Base-by-base conservation (phyloP, 768 basidiomycete species). In the Tulasnella sp. region DNA sequence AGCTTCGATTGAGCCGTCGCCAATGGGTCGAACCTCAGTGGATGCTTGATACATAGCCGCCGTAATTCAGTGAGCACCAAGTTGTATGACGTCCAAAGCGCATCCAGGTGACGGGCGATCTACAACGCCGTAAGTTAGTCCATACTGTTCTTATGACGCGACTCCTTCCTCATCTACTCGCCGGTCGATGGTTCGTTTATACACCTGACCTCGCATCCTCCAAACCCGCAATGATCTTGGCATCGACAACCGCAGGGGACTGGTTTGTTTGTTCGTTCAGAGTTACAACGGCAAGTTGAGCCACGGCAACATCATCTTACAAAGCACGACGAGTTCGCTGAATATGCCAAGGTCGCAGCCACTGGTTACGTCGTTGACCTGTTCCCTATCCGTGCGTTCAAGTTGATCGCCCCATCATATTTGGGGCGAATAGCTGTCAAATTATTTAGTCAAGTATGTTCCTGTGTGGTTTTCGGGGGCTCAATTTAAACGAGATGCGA, bases 21-120 rank as follows among this genome's bases (percentile, higher is more conserved):
- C 31, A 12, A 37, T 40, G 8, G 45, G 29, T n/a, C 22, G 25
- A 12, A 75, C 67, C 25, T 22, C 9, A 75, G n/a, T 12, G 74
- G 74, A 36, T 67, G 67, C 37, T 75, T 75, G 58, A 75, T 49
- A 67, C 39, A 69, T 15, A 75, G 19, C 14, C 67, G n/a, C 22
- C 74, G n/a, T 15, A 75, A 64, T 38, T 75, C 74, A 1, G 52
- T 38, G 2, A 75, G 54, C 19, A 75, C 58, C 36, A 67, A 64
- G 49, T 40, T 49, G 36, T 39, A 75, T 2, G 74, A 75, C 15
- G 37, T 49, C 52, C 54, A 75, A 22, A 75, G 36, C 12, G 45
- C 74, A 38, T 75, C 74, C 7, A 75, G 29, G 34, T 31, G 74
- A 15, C 49, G 74, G 25, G 68, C 54, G 25, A 75, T 75, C 74